phyloP scores from a whole-genome alignment of 257 asterid genomes.

The Solanum chilense region DNA sequence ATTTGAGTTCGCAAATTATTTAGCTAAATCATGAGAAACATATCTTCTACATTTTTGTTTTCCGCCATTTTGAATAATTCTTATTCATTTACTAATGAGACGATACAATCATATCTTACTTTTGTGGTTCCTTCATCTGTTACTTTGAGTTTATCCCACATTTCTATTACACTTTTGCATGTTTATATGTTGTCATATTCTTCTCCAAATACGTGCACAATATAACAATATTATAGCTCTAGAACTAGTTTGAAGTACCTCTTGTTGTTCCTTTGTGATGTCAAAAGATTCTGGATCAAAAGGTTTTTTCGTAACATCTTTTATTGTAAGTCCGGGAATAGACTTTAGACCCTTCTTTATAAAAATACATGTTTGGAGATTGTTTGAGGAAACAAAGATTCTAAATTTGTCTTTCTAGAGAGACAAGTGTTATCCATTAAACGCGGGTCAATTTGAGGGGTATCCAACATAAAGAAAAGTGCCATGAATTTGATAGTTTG shows the following conservation, averaged over 20 bases:
- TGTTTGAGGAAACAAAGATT: background rate
- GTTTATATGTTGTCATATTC: too few relatives aligned
- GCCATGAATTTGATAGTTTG: background rate
- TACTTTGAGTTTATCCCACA: background rate
- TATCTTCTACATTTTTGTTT: background rate
- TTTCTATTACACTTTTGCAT: too few relatives aligned
- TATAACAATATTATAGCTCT: background rate
- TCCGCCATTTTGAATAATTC: background rate
- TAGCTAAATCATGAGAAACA: background rate
- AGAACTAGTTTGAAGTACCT: background rate
- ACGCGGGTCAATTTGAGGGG: too few relatives aligned
- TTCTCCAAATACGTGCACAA: background rate
- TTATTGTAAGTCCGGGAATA: too few relatives aligned
- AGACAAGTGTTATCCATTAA: background rate
- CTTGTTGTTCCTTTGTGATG: background rate
- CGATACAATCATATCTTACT: background rate
- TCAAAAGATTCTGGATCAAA: background rate
- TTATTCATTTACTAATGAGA: background rate
- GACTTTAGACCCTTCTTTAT: background rate
- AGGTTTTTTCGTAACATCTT: background rate
- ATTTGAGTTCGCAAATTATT: background rate
- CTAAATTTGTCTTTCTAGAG: background rate
- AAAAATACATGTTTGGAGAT: background rate
- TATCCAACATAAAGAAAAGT: background rate
- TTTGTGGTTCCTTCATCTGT: background rate